Base-by-base conservation (phyloP, 208 protist genomes). In the Acanthamoeba healyi region DNA sequence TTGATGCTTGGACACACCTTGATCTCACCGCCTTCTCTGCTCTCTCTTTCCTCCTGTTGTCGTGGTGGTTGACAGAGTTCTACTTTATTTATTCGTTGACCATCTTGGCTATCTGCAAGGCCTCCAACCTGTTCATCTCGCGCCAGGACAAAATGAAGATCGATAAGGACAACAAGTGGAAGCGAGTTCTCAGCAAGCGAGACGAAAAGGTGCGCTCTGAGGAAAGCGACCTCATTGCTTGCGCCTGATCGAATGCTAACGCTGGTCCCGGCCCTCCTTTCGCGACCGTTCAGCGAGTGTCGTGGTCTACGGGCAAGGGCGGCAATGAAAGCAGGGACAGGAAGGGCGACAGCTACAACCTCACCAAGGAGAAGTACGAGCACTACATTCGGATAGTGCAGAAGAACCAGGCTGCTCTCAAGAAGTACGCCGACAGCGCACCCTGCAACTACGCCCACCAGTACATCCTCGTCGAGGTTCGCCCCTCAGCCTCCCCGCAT, bases 381-480 rank as follows among this genome's bases (percentile, higher is more conserved):
- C 29, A 65, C n/a, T 91, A 56, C 38, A 65, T 72, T 12, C 36
- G 40, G 9, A 65, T 70, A 24, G 84, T 91, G 40, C 26, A n/a
- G 24, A 32, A 91, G 84, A 91, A 91, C 84, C 84, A 91, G 84
- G 42, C 24, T 24, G 46, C 17, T 19, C 61, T 91, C 84, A 91
- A 91, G 84, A n/a, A 91, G 51, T 65, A 19, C n/a, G 42, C 58
- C 36, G 84, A 91, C 40, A 36, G n/a, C 51, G 84, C 84, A 19
- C 84, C 84, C 36, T 54, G 34, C 36, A 91, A 91, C 54, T 91
- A 49, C 42, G 3, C 58, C 22, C 84, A 91, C n/a, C 84, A 91
- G 61, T 72, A 91, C 84, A n/a, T 91, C 22, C 58, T 91, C 29
- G 84, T 91, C 6, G 84, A 91, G 61, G 84, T 86, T 42, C 70